phyloP scores from a whole-genome alignment of 2,329 filamentous ascomycete species.

The Fusarium sp. region DNA sequence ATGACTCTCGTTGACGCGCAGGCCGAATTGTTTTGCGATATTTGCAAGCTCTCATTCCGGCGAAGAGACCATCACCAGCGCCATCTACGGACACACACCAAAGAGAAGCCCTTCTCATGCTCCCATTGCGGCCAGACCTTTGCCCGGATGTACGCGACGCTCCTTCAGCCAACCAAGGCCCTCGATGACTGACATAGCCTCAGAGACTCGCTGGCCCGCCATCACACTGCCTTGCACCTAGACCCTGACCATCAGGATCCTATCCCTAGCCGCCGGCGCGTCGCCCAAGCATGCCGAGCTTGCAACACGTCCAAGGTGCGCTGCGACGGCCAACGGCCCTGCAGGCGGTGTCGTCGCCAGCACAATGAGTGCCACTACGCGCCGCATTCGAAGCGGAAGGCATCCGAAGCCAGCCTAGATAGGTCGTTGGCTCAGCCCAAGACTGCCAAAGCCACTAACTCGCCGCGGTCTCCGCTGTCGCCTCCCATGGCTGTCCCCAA shows the following conservation, averaged over 20 bases:
- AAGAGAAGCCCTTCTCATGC: slow-evolving; percentile 16
- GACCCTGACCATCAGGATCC: not conserved
- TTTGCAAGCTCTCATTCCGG: slow-evolving; percentile 13
- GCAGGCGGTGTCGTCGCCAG: slow-evolving; percentile 11
- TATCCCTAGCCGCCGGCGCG: not conserved
- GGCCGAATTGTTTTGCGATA: slow-evolving; percentile 12
- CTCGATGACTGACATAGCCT: not conserved
- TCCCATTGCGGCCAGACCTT: slow-evolving; percentile 21
- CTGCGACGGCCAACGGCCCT: slow-evolving; percentile 1
- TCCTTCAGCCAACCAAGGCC: no score
- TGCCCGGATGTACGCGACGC: slow-evolving; percentile 11
- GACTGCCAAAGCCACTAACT: not conserved
- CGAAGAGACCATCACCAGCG: slow-evolving; percentile 16
- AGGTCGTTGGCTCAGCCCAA: not conserved
- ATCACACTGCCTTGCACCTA: slow-evolving; percentile 11
- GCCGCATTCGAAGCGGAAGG: slow-evolving; percentile 15
- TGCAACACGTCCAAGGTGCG: slow-evolving; percentile 8
- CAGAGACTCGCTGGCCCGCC: slow-evolving; percentile 17
- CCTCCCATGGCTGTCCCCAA: slow-evolving; percentile 6
- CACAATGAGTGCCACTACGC: slow-evolving; percentile 15
- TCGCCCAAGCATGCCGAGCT: slow-evolving; percentile 14
- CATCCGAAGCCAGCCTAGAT: not conserved
- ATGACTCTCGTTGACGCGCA: slow-evolving; percentile 9
- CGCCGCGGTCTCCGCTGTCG: slow-evolving; percentile 1
- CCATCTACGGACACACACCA: slow-evolving; percentile 18